Evolutionary conservation across 164 flowering plant genomes (phyloP), one percentile per base, ranked within the genome.

Genomic region (Echeveria elegans): DNA sequence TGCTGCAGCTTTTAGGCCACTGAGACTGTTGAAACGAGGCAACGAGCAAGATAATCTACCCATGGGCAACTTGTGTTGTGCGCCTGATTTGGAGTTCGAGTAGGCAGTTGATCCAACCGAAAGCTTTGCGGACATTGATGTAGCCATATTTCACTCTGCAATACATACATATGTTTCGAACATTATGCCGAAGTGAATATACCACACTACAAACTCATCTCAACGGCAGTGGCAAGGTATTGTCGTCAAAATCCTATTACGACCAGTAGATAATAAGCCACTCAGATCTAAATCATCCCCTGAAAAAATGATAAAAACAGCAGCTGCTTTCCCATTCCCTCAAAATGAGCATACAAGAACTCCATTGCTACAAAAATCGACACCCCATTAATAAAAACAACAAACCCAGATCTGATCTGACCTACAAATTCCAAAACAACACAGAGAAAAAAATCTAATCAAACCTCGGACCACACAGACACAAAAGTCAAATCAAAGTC

Each of bases 51-150:
- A 47, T 63, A 66, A 41, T 19, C 60, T 53, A 23, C 16, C 59
- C 59, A 53, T 24, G 29, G 11, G 16, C 59, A 2, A n/a, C n/a
- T n/a, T 47, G 52, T 16, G n/a, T 19, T 47, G 52, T 19, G 52
- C 18, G 52, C 59, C 24, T 21, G 59, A 60, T 69, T 78, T 73
- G 29, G 53, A 48, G 52, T 74, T 71, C 66, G 67, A 72, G 62
- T 72, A 66, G 66, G 68, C 69, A 69, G 74, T 32, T 52, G 87
- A 75, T 59, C 81, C 83, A 69, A 81, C 61, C 36, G 81, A 78
- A 64, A 74, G 72, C 24, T 80, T 78, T 40, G 85, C 67, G 73
- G 84, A 80, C 67, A 85, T 67, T 68, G 81, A 67, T 63, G 88
- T 85, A 38, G 86, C 88, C 88, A 82, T 83, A 72, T 32, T 37